Conservation (phyloP, 1,284 basidiomycete genomes). For the Mycena sp. region DNA sequence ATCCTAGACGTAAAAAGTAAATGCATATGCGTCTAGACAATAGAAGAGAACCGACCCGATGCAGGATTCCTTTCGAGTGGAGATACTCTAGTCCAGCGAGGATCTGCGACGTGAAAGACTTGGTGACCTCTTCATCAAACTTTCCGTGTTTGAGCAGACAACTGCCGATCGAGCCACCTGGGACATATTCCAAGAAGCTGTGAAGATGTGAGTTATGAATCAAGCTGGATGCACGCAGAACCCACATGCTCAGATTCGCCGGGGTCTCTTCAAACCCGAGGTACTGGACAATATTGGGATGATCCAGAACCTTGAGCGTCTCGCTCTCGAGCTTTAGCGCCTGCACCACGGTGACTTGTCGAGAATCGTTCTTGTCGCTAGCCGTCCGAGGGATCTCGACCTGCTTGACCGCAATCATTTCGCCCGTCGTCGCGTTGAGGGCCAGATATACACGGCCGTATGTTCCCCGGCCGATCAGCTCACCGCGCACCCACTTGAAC, state of each 20-base stretch:
- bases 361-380: conserved; percentile 88
- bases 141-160: conserved; percentile 93
- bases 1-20: conserved; percentile 63
- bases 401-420: conserved; percentile 99
- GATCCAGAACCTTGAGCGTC: conserved; percentile 95
- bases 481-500: conserved; percentile 99
- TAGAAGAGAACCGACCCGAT: conserved; percentile 71
- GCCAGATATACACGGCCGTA: conserved; percentile 97
- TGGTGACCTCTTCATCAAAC: conserved; percentile 92
- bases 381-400: conserved; percentile 94
- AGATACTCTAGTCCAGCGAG: conserved; percentile 93
- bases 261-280: conserved; percentile 97
- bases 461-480: conserved; percentile 96
- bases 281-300: conserved; percentile 97
- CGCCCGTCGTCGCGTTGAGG: conserved; percentile 97
- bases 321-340: conserved; percentile 96
- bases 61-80: conserved; percentile 91
- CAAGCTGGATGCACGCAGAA: conserved; percentile 32
- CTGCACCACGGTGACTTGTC: conserved; percentile 89
- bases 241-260: conserved; percentile 92
- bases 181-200: conserved; percentile 98
- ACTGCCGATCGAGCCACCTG: conserved; percentile 95
- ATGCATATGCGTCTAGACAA: conserved; percentile 7
- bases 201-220: conserved; percentile 11
- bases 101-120: conserved; percentile 94